Base-by-base conservation (phyloP, 495 filamentous ascomycete genomes). In the Tetracladium setigerum region DNA sequence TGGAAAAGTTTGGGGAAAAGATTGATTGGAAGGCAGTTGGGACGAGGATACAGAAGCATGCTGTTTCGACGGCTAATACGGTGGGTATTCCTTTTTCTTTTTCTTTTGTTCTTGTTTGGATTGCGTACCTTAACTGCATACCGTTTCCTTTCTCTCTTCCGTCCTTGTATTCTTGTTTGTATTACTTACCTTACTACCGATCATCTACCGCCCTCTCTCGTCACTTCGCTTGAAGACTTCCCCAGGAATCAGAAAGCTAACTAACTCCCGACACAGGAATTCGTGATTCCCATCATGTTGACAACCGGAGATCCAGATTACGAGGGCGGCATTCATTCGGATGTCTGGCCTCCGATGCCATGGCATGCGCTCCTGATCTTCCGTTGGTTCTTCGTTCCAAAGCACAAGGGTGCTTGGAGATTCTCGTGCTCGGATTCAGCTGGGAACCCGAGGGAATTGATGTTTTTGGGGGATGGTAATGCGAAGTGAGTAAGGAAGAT, bases 291-390 rank as follows among this genome's bases (percentile, higher is more conserved):
- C 5, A 46, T 59, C 17, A 19, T 54, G 1, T 49, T 71, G 50
- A 67, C 62, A 3, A 62, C 58, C 9, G 63, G 75, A 58, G 67
- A 75, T 49, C 42, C 64, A 8, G 67, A 59, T 0, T 72, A 69
- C 47, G 65, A 67, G 32, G 48, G 38, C 5, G 60, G 57, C 1
- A 58, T 59, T 22, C 60, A 62, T 38, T 49, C 16, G 7, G 22
- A 56, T 13, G 16, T 53, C 30, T 72, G 68, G 58, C 69, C 69
- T 0, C 55, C 61, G 5, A 52, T 67, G 4, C 62, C 67, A 1
- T 61, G 58, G 17, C 48, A 57, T 49, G 44, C 41, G 11, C 38
- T 19, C 17, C 17, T 55, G 18, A 30, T 60, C 6, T 55, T 65
- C 30, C 44, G 54, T 32, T 58, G 34, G 41, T 24, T 46, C 1